Base-by-base conservation (phyloP, 805 yeast genomes). In the Nakazawaea sp. region DNA sequence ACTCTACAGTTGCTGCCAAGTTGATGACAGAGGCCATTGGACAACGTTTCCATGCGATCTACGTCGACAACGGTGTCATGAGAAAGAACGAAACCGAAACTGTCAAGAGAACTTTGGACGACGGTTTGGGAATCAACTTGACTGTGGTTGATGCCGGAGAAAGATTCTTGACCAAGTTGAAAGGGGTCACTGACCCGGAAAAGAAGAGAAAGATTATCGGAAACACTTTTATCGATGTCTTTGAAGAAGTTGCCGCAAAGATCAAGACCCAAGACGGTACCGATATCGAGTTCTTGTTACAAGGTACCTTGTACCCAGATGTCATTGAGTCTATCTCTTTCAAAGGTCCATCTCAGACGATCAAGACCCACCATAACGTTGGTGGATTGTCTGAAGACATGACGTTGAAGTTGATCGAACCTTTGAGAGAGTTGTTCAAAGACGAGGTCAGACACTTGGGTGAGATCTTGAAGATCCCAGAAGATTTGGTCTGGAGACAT, bases 311-410 rank as follows among this genome's bases (percentile, higher is more conserved):
- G 52, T 92, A 92, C 68, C 98, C 98, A 34, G 98, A 92, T 65
- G 98, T 92, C 42, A 92, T 92, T 54, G 98, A 92, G 75, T 85
- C 96, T 43, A 90, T 92, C 57, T 89, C 97, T 18, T 92, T 92
- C 83, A 92, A 92, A 72, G 99, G 99, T 46, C 99, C 99, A 28
- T 90, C 97, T 39, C 97, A 90, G 71, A 92, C 99, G 52, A 92
- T 92, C 70, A 92, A 92, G 74, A 90, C 98, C 47, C 99, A 92
- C 64, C 99, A 92, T 72, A 92, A 92, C 55, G 99, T 92, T 43
- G 99, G 99, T 53, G 99, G 98, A 44, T 73, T 92, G 58, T 75
- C 90, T 55, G 98, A 92, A 45, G 84, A 92, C 73, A 92, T 92
- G 99, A 92, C 90, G 70, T 77, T 92, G 68, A 90, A 92, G 70